A percentile compares a stretch with the other conserved stretches of the same genome.
phyloP scores from a whole-genome alignment of 2,329 filamentous ascomycete genomes.

The Aspergillus ochraceoroseus region DNA sequence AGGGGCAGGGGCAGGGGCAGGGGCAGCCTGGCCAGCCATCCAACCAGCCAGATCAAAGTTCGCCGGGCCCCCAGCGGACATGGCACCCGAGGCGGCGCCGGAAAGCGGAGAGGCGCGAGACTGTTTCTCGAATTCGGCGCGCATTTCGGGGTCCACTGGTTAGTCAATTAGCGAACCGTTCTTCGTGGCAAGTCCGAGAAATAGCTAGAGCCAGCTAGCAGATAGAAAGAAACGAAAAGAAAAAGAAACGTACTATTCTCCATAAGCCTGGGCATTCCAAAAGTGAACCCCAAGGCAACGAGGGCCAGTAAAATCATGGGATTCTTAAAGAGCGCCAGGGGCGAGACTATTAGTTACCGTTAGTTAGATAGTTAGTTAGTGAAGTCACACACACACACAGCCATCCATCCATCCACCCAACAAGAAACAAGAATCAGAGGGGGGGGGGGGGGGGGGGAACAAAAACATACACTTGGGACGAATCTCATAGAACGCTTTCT shows the following conservation, averaged over 20 bases:
- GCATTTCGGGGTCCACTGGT: conserved; percentile 92
- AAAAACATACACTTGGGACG: conserved; percentile 65
- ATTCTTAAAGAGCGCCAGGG: conserved; percentile 80
- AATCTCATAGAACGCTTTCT: conserved; percentile 72
- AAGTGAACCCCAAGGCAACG: conserved; percentile 73
- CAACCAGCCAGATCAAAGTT: conserved; percentile 65
- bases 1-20: conserved; percentile 21
- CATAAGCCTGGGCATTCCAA: conserved; percentile 92
- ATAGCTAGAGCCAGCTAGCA: background rate
- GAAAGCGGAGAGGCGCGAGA: conserved; percentile 70
- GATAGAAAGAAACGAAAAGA: conserved; percentile 6
- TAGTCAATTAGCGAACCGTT: conserved; percentile 1
- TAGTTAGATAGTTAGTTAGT: too few species aligned
- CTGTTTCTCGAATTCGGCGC: conserved; percentile 85
- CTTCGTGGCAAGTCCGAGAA: too few species aligned
- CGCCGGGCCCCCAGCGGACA: conserved; percentile 55
- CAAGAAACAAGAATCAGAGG: conserved; percentile 9
- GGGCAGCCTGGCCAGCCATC: conserved; percentile 52
- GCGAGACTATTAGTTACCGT: conserved; percentile 55
- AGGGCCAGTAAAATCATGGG: conserved; percentile 94
- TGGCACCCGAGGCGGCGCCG: conserved; percentile 54
- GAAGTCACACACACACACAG: background rate
- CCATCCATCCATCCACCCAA: background rate
- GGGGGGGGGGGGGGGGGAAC: background rate
- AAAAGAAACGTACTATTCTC: conserved; percentile 72